Conservation (phyloP, 129 eudicot genomes). For the Chrysanthemum seticuspe region DNA sequence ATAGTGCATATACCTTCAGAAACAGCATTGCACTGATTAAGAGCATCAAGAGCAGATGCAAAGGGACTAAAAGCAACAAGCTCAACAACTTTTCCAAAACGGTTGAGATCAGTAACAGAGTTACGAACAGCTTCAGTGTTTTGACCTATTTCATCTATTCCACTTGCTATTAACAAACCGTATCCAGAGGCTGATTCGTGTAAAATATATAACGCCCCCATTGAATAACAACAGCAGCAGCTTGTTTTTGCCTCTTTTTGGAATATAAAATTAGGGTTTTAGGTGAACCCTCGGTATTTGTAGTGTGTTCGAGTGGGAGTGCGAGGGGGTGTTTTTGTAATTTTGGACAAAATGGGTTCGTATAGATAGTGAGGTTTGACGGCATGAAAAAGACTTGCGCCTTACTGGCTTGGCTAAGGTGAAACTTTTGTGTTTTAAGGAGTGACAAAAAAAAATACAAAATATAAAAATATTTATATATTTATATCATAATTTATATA, state of each 20-base stretch:
- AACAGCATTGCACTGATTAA: conserved; percentile 71
- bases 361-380: too few species aligned
- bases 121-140: conserved; percentile 84
- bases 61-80: conserved; percentile 69
- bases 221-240: conserved; percentile 23
- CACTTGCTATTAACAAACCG: conserved; percentile 53
- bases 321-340: too few species aligned
- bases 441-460: too few species aligned
- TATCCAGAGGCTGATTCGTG: conserved; percentile 87
- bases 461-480: too few species aligned
- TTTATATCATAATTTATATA: too few species aligned
- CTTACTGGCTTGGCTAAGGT: too few species aligned
- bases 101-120: conserved; percentile 65
- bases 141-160: conserved; percentile 85
- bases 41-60: conserved; percentile 80
- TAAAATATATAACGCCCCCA: conserved; percentile 59
- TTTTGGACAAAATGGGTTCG: too few species aligned
- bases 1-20: conserved; percentile 54
- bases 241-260: neutral
- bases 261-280: neutral
- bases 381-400: too few species aligned
- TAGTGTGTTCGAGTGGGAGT: too few species aligned
- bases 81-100: conserved; percentile 76
- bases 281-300: neutral
- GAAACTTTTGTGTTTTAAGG: too few species aligned